Evolutionary conservation across 805 yeast genomes (phyloP).

Genomic region (Candida ortonii): DNA sequence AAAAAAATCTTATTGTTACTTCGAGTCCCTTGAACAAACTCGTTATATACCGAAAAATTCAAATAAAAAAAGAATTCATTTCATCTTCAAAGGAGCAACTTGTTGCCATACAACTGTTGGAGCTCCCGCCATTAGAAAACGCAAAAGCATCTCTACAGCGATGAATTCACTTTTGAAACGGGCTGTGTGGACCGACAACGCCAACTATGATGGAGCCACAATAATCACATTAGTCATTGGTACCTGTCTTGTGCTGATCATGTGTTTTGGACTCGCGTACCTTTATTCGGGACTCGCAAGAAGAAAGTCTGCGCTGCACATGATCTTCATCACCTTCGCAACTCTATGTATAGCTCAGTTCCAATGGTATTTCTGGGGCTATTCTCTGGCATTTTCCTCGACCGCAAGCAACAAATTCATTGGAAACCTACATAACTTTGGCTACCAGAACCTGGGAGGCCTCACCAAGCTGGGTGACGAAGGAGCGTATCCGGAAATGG

Average conservation of each 20-base stretch:
- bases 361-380: conserved; percentile 99
- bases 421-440: conserved; percentile 82
- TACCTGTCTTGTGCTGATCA: conserved; percentile 73
- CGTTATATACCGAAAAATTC: no score
- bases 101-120: no score
- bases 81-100: no score
- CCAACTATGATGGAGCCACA: conserved; percentile 43
- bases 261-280: conserved; percentile 95
- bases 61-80: no score
- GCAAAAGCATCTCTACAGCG: no score
- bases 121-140: no score
- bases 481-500: conserved; percentile 70
- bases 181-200: conserved; percentile 25
- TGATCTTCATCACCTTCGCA: conserved; percentile 78
- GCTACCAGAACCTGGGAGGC: conserved; percentile 68
- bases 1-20: no score
- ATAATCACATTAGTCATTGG: conserved; percentile 55
- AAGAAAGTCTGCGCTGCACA: conserved; percentile 82
- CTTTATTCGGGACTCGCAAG: conserved; percentile 89
- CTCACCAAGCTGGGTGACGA: conserved; percentile 20
- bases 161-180: conserved; percentile 18
- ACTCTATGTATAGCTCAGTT: conserved; percentile 59
- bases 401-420: conserved; percentile 80
- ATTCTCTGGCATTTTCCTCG: conserved; percentile 81
- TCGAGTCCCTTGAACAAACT: no score